Base-by-base conservation (phyloP, 306 rosid species). In the Corylus avellana region DNA sequence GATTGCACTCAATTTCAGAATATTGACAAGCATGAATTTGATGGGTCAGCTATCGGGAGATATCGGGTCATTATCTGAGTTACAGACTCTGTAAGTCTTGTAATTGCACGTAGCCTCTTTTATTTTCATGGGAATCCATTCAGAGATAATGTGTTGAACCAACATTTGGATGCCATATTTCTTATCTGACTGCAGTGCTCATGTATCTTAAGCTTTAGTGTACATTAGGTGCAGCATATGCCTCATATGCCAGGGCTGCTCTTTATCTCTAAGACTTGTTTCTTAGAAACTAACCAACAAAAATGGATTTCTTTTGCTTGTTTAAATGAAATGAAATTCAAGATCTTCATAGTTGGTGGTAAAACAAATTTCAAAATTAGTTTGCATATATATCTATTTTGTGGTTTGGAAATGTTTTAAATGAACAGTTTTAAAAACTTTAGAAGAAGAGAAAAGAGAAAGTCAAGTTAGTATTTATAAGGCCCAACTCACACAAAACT, bases 1-100 rank as follows among this genome's bases (percentile, higher is more conserved):
- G 70, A 7, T 20, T 64, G 5, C 5, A 6, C 9, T 7, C 47
- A 7, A 64, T 64, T 37, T 64, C 70, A 64, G 48, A 32, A 1
- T 7, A 0, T 35, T 37, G 17, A 7, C 71, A 35, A 17, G 10
- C 49, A 37, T 14, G 2, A 66, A 66, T 37, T 8, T 66, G 71
- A 66, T 0, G 13, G 49, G 71, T 37, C 46, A 62, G 46, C 69
- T 62, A 5, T 13, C 69, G 5, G 46, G n/a, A 62, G 71, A 66
- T 37, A 66, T 66, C 71, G 71, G 71, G 71, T 37, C 71, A 20
- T 37, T 66, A 13, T 35, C 49, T 1, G 49, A 66, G 71, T 66
- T 66, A 66, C 25, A 37, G 25, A 66, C 2, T 14, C 37, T 66
- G 46, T 66, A 37, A 3, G 71, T 37, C 12, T 66, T 66, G 18